A percentile compares a stretch with the other conserved stretches of the same genome.
Evolutionary conservation across 1,284 basidiomycete genomes (phyloP).

Genomic region (Mycena citricolor): DNA sequence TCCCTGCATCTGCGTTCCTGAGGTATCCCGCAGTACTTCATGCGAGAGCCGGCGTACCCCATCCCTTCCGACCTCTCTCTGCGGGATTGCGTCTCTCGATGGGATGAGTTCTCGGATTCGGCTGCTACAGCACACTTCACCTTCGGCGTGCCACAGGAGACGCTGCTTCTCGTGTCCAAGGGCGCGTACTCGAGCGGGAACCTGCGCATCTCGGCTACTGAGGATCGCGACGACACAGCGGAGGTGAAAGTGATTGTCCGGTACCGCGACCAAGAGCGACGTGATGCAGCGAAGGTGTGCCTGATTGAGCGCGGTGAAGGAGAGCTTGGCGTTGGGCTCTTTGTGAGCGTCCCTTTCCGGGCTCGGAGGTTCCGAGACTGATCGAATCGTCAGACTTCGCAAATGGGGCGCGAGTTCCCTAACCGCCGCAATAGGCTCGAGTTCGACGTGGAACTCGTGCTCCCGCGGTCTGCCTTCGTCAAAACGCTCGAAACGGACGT

Average conservation of each 20-base stretch:
- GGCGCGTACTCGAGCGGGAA: background rate
- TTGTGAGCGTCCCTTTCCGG: slow-evolving; percentile 8
- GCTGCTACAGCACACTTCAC: too few relatives aligned
- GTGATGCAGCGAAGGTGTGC: slow-evolving; percentile 12
- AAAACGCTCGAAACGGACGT: slow-evolving; percentile 19
- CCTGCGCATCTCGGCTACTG: background rate
- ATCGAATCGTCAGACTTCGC: slow-evolving; percentile 10
- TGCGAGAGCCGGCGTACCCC: too few relatives aligned
- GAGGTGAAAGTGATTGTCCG: slow-evolving; percentile 10
- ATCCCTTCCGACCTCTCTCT: too few relatives aligned
- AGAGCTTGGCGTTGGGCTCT: slow-evolving; percentile 21
- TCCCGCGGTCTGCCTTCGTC: slow-evolving; percentile 8
- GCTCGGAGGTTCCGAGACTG: background rate
- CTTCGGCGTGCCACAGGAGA: background rate
- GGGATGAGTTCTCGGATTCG: too few relatives aligned
- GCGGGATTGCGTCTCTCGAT: too few relatives aligned
- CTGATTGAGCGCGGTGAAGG: slow-evolving; percentile 9
- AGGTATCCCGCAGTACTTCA: too few relatives aligned
- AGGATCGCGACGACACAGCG: background rate
- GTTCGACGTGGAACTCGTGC: slow-evolving; percentile 16
- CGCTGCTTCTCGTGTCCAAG: background rate
- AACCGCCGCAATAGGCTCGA: slow-evolving; percentile 5
- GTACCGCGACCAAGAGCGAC: slow-evolving; percentile 6
- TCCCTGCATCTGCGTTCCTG: too few relatives aligned
- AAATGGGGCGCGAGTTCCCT: slow-evolving; percentile 3